These are phyloP conservation scores for Simplicillium aogashimaense DNA, from an alignment of 2,329 filamentous ascomycete species.

Conservation along the genomic window DNA sequence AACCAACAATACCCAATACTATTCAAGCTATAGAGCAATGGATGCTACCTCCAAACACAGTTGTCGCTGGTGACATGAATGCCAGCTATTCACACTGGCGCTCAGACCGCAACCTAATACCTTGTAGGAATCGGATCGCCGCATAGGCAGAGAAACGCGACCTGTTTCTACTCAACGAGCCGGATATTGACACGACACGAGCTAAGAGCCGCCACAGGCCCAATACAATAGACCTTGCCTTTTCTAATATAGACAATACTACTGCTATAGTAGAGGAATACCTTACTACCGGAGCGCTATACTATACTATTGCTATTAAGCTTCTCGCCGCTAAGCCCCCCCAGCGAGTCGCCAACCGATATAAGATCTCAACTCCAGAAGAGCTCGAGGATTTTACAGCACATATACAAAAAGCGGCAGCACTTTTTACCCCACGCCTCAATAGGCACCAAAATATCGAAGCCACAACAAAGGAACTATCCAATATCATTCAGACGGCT, in stretches of 20 bases:
- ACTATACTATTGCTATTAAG: not conserved
- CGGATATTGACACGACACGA: not conserved
- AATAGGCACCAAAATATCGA: slow-evolving; percentile 1
- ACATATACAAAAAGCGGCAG: not conserved
- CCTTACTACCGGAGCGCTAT: not conserved
- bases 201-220: not conserved
- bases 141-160: slow-evolving; percentile 1
- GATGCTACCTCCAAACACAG: not conserved
- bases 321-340: not conserved
- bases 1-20: not conserved
- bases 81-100: not conserved
- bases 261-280: not conserved
- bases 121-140: not conserved
- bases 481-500: not conserved
- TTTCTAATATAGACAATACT: slow-evolving; percentile 1
- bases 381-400: not conserved
- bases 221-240: slow-evolving; percentile 1
- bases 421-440: not conserved
- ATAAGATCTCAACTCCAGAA: not conserved
- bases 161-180: slow-evolving; percentile 1
- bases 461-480: not conserved
- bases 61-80: slow-evolving; percentile 2
- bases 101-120: not conserved
- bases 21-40: not conserved
- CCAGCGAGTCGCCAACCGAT: not conserved